Evolutionary conservation across 2,329 filamentous ascomycete species (phyloP).

Genomic region (Ascochyta clinopodiicola): DNA sequence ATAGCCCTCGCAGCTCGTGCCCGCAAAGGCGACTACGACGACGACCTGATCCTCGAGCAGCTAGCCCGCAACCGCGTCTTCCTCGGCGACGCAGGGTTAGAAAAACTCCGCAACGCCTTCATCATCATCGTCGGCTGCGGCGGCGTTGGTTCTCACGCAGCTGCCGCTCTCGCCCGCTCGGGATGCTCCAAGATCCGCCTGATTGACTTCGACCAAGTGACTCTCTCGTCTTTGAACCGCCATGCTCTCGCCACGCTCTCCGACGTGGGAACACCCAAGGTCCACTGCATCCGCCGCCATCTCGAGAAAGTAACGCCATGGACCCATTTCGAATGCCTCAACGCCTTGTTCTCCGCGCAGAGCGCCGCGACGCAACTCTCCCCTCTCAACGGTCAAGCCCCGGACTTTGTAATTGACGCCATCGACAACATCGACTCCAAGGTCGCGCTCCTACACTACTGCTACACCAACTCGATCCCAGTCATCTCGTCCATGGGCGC

Average conservation of each 20-base stretch:
- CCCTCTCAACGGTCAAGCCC: constrained; percentile 70
- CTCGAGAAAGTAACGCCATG: constrained; percentile 89
- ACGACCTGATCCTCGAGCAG: constrained; percentile 89
- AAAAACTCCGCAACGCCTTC: constrained; percentile 79
- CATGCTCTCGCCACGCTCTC: constrained; percentile 93
- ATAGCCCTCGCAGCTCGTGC: constrained; percentile 65
- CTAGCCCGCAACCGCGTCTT: constrained; percentile 93
- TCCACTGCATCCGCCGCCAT: constrained; percentile 79
- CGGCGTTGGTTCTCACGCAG: constrained; percentile 92
- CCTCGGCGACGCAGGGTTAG: constrained; percentile 79
- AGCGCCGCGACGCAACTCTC: constrained; percentile 72
- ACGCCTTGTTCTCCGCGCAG: constrained; percentile 78
- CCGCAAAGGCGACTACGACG: constrained; percentile 68
- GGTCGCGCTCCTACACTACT: constrained; percentile 87
- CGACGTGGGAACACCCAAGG: constrained; percentile 92
- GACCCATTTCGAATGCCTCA: constrained; percentile 85
- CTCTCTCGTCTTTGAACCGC: constrained; percentile 90
- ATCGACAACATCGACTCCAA: constrained; percentile 99
- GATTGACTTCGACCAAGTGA: constrained; percentile 97
- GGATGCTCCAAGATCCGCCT: constrained; percentile 87
- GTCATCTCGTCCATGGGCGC: constrained; percentile 97
- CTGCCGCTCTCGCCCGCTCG: constrained; percentile 83
- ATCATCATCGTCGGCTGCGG: constrained; percentile 92
- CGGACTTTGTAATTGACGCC: constrained; percentile 92
- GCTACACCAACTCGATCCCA: constrained; percentile 74